A percentile compares a stretch with the other conserved stretches of the same genome.
These are phyloP conservation scores for Yamadazyma paraphyllophila DNA, from an alignment of 805 yeast species.

Conservation along the genomic window DNA sequence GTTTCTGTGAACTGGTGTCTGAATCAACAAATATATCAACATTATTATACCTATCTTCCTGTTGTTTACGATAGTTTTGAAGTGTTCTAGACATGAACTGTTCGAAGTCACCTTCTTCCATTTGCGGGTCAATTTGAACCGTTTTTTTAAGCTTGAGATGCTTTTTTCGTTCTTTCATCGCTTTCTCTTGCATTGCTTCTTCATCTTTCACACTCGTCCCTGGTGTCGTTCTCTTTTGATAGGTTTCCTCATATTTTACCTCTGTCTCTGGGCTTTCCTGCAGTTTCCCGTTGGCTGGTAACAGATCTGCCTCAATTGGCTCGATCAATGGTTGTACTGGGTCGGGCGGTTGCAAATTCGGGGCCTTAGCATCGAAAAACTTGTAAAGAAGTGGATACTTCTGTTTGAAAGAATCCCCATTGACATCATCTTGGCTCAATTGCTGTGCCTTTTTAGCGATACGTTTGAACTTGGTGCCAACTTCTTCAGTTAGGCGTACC, in stretches of 20 bases:
- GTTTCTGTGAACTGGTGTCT: conserved; percentile 2
- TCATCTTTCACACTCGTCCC: too few species aligned
- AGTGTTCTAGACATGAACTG: conserved; percentile 31
- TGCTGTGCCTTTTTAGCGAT: conserved; percentile 7
- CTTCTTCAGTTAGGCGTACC: conserved; percentile 11
- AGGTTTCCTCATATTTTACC: too few species aligned
- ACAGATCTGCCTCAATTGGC: too few species aligned
- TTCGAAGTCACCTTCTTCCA: conserved; percentile 24
- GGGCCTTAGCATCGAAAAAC: background rate
- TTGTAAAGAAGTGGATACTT: conserved; percentile 4
- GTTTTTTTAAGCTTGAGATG: too few species aligned
- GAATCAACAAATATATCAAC: conserved; percentile 12
- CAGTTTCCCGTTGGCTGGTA: too few species aligned
- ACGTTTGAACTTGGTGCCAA: conserved; percentile 14
- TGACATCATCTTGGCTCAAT: background rate
- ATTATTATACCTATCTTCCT: conserved; percentile 15
- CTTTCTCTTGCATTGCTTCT: too few species aligned
- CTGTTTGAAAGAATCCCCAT: background rate
- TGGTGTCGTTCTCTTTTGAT: too few species aligned
- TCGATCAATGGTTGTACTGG: too few species aligned
- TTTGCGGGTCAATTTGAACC: background rate
- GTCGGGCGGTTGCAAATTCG: too few species aligned
- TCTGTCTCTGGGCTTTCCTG: too few species aligned
- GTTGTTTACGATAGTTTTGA: conserved; percentile 30
- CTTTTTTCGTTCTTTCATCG: too few species aligned